These are phyloP conservation scores for Scenedesmus sp. DNA, from an alignment of 163 green algal species.

Conservation along the genomic window DNA sequence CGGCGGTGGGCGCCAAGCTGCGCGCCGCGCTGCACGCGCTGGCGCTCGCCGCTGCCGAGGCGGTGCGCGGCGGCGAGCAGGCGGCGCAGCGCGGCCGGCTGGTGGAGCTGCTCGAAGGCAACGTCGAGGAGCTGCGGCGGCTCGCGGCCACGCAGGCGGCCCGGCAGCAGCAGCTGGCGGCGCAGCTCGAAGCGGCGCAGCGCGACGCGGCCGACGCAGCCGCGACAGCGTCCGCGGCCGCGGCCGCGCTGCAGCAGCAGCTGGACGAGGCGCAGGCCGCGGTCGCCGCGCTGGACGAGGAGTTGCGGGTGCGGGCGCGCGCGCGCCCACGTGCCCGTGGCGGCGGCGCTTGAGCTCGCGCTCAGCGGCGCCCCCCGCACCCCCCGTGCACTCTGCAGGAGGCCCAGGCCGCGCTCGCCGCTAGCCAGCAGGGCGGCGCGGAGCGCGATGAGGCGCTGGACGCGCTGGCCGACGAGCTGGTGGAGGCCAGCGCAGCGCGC, in stretches of 20 bases:
- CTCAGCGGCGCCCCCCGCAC: too few species aligned
- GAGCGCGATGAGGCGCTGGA: constrained; percentile 24
- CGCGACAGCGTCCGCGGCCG: neutral
- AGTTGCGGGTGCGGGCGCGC: neutral
- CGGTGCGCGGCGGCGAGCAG: neutral
- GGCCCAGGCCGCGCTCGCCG: neutral
- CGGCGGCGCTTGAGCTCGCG: too few species aligned
- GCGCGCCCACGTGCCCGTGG: too few species aligned
- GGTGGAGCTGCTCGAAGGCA: constrained; percentile 21
- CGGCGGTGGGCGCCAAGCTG: constrained; percentile 16
- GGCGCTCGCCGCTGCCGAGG: neutral
- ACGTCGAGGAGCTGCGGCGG: constrained; percentile 30
- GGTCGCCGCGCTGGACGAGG: constrained; percentile 8
- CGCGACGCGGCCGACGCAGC: neutral
- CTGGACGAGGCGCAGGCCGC: constrained; percentile 26
- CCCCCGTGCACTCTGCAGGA: constrained; percentile 19
- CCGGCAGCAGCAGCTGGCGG: constrained; percentile 24
- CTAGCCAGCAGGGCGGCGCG: neutral
- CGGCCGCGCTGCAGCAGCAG: neutral
- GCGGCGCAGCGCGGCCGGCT: neutral
- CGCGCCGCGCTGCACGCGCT: constrained; percentile 6
- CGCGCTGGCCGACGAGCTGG: constrained; percentile 31
- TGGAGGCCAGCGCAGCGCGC: constrained; percentile 11
- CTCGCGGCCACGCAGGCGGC: constrained; percentile 31
- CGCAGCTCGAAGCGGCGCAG: neutral